phyloP scores from a whole-genome alignment of 2,329 filamentous ascomycete genomes.

The Sphaerostilbella broomeana region DNA sequence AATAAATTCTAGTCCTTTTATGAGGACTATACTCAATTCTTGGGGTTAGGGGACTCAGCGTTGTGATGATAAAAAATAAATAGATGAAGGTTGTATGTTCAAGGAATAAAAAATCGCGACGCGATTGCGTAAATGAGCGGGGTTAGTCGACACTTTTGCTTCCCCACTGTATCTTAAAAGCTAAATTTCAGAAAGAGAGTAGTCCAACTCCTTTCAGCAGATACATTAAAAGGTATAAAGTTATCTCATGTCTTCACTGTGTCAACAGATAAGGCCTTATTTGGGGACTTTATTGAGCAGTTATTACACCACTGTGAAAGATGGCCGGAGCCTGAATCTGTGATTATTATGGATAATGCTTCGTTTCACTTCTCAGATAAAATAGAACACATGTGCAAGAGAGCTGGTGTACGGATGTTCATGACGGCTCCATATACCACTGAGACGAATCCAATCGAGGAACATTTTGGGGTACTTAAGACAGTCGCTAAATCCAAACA shows the following conservation, averaged over 20 bases:
- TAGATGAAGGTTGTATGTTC: not conserved
- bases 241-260: not conserved
- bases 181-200: not conserved
- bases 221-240: not conserved
- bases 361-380: too few species aligned
- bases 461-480: too few species aligned
- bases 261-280: constrained; percentile 2
- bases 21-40: not conserved
- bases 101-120: not conserved
- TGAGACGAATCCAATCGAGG: too few species aligned
- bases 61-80: not conserved
- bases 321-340: not conserved
- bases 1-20: not conserved
- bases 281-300: constrained; percentile 2
- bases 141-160: not conserved
- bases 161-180: not conserved
- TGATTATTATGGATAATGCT: too few species aligned
- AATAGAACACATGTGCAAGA: too few species aligned
- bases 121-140: not conserved
- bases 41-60: not conserved
- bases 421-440: too few species aligned
- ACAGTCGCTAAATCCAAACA: too few species aligned
- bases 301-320: constrained; percentile 1
- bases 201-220: not conserved
- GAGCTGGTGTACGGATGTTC: too few species aligned